Percentiles rank a stretch among this genome's conserved stretches.
These are phyloP conservation scores for Podospora pseudoanserina DNA, from an alignment of 495 filamentous ascomycete species.

Conservation along the genomic window DNA sequence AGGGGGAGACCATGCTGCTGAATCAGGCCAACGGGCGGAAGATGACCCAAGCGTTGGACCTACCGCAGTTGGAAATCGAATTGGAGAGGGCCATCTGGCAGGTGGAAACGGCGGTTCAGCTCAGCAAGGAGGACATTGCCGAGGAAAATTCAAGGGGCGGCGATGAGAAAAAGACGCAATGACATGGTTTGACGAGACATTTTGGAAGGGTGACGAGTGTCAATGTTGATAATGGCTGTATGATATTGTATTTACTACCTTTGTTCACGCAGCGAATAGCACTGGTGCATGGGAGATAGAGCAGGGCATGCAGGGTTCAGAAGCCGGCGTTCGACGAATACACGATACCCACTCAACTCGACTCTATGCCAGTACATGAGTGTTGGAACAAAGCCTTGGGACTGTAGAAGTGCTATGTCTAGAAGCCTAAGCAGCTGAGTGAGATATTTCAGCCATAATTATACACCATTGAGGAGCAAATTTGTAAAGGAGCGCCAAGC, in stretches of 20 bases:
- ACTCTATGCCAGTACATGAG: not conserved
- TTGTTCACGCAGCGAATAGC: not conserved
- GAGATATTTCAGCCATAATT: too few relatives aligned
- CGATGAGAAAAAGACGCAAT: constrained; percentile 23
- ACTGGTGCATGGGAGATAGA: not conserved
- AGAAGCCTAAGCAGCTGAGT: too few relatives aligned
- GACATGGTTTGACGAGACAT: not conserved
- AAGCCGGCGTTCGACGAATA: not conserved
- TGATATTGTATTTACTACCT: not conserved
- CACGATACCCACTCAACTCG: not conserved
- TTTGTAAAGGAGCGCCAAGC: not conserved
- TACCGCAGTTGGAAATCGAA: constrained; percentile 83
- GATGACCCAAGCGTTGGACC: constrained; percentile 66
- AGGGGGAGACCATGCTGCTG: constrained; percentile 57
- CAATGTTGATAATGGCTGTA: not conserved
- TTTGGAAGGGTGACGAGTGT: not conserved
- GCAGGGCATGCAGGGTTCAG: not conserved
- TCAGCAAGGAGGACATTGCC: constrained; percentile 41
- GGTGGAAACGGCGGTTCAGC: constrained; percentile 64
- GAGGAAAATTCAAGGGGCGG: constrained; percentile 17
- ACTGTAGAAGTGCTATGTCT: not conserved
- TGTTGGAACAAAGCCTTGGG: not conserved
- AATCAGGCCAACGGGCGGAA: constrained; percentile 57
- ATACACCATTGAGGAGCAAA: not conserved
- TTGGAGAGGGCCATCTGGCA: constrained; percentile 87